Percentiles rank a stretch among this genome's conserved stretches.
Conservation (phyloP, 371 early-diverging fungal species). For the Globomyces sp. region DNA sequence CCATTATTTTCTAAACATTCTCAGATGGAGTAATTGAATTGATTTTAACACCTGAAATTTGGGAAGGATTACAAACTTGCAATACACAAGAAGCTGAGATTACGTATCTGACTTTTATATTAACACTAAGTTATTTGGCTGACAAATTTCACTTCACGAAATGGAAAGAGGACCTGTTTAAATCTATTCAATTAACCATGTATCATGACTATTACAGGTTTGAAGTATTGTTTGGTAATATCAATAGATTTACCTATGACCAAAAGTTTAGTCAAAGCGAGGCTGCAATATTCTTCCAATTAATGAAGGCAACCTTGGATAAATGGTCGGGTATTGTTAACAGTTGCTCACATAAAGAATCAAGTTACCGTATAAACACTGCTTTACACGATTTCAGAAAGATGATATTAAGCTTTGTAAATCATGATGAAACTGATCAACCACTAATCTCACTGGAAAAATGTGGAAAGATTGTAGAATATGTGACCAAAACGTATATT, state of each 20-base stretch:
- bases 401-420: conserved; percentile 1
- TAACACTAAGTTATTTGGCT: conserved; percentile 19
- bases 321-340: conserved; percentile 17
- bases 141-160: conserved; percentile 10
- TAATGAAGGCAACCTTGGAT: conserved; percentile 21
- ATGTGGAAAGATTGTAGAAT: conserved; percentile 20
- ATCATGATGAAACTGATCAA: conserved; percentile 1
- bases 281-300: conserved; percentile 16
- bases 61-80: neutral
- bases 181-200: conserved; percentile 11
- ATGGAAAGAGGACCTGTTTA: conserved; percentile 20
- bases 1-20: too few species aligned
- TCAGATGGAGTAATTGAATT: too few species aligned
- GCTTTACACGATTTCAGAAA: too few species aligned
- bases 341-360: conserved; percentile 8
- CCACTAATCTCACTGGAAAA: conserved; percentile 13
- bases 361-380: conserved; percentile 1
- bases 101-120: neutral
- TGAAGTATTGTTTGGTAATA: conserved; percentile 4
- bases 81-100: conserved; percentile 3
- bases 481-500: conserved; percentile 14
- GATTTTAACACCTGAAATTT: neutral
- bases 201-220: conserved; percentile 9
- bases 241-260: conserved; percentile 13
- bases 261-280: conserved; percentile 12